These are phyloP conservation scores for Candolleomyces eurysporus DNA, from an alignment of 768 basidiomycete genomes.

Conservation along the genomic window DNA sequence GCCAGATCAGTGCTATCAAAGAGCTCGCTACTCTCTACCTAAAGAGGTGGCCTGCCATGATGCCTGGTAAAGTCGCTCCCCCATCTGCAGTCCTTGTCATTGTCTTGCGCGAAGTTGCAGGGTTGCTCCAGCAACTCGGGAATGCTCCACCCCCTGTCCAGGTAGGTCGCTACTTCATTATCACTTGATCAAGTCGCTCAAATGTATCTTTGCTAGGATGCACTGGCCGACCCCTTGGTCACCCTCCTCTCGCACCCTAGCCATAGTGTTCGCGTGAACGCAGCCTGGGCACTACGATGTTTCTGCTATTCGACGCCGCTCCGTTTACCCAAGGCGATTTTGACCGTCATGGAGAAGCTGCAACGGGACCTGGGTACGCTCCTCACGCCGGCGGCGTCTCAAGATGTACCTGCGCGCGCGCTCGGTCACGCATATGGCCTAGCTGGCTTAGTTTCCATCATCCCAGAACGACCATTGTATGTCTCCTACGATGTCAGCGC, in stretches of 20 bases:
- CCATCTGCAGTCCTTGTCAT: constrained; percentile 66
- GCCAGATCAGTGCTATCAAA: constrained; percentile 87
- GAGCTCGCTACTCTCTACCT: constrained; percentile 81
- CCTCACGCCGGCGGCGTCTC: constrained; percentile 68
- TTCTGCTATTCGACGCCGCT: constrained; percentile 91
- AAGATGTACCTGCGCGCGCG: constrained; percentile 68
- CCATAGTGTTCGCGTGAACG: constrained; percentile 81
- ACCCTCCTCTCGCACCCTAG: constrained; percentile 85
- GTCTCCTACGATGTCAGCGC: constrained; percentile 92
- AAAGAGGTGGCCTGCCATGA: constrained; percentile 89
- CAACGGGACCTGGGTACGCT: no score
- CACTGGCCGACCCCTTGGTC: constrained; percentile 79
- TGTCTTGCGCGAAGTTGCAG: constrained; percentile 80
- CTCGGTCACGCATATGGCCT: constrained; percentile 91
- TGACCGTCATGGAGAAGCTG: constrained; percentile 75
- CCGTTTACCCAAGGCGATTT: constrained; percentile 76
- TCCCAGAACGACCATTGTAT: constrained; percentile 86
- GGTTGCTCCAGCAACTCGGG: constrained; percentile 83
- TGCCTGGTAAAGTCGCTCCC: constrained; percentile 81
- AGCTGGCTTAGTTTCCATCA: constrained; percentile 80
- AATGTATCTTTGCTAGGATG: constrained; percentile 49
- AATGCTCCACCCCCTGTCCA: constrained; percentile 90
- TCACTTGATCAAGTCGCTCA: background rate
- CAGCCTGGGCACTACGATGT: constrained; percentile 84
- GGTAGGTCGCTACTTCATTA: constrained; percentile 33